Evolutionary conservation across 371 early-diverging fungal genomes (phyloP).

Genomic region (Umbelopsis sp.): DNA sequence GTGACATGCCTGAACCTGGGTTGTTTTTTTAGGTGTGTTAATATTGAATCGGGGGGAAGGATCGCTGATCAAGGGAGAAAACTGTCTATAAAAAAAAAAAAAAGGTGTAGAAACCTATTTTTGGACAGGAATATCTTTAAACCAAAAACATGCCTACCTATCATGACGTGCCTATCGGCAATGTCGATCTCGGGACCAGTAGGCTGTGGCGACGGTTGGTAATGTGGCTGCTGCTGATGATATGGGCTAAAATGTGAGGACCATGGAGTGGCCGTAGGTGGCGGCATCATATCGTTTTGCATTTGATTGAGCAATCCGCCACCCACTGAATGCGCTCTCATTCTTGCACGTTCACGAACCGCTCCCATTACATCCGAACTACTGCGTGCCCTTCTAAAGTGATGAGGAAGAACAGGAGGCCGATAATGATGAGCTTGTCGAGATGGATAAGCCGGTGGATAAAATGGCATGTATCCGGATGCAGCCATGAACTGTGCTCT

Average conservation of each 20-base stretch:
- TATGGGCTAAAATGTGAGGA: slow-evolving; percentile 9
- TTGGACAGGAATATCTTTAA: neutral
- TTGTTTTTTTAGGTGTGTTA: too few relatives aligned
- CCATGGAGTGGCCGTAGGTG: slow-evolving; percentile 14
- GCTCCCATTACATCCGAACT: slow-evolving; percentile 16
- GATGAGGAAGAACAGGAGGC: neutral
- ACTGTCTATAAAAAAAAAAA: neutral
- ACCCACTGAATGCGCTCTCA: slow-evolving; percentile 15
- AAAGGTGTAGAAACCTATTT: neutral
- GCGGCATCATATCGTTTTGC: slow-evolving; percentile 7
- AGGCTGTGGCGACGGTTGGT: slow-evolving; percentile 8
- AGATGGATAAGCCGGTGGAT: neutral
- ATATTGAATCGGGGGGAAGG: neutral
- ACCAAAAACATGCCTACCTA: slow-evolving; percentile 12
- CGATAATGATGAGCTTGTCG: slow-evolving; percentile 1
- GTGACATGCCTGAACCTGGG: slow-evolving; percentile 7
- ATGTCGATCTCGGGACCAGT: slow-evolving; percentile 15
- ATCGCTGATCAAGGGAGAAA: neutral
- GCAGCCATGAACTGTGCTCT: slow-evolving; percentile 44
- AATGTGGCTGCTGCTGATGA: slow-evolving; percentile 16
- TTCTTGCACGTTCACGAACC: slow-evolving; percentile 9
- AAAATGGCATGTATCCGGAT: slow-evolving; percentile 20
- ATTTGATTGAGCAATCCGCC: slow-evolving; percentile 10
- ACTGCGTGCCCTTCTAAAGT: slow-evolving; percentile 11
- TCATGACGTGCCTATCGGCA: slow-evolving; percentile 15